These are phyloP conservation scores for Rhizopus sp. DNA, from an alignment of 371 early-diverging fungal species.

Conservation along the genomic window DNA sequence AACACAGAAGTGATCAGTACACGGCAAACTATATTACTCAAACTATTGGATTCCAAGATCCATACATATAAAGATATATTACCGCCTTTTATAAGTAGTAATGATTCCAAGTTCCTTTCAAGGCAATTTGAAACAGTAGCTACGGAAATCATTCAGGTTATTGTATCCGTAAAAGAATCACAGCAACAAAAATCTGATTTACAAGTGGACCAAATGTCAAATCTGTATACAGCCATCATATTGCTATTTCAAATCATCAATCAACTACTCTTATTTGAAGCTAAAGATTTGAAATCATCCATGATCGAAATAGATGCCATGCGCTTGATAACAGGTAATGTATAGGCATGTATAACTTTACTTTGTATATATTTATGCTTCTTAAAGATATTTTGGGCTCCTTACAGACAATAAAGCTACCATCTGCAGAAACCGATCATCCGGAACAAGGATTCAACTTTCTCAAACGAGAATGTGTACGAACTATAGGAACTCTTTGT, in stretches of 20 bases:
- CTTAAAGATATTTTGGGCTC: constrained; percentile 34
- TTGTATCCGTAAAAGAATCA: constrained; percentile 32
- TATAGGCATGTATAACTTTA: background rate
- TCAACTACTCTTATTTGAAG: constrained; percentile 29
- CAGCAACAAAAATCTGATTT: constrained; percentile 12
- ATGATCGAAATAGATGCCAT: constrained; percentile 22
- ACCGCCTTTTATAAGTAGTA: constrained; percentile 24
- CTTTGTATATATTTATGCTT: background rate
- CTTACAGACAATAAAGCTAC: constrained; percentile 29
- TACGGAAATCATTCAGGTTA: constrained; percentile 32
- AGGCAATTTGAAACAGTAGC: constrained; percentile 30
- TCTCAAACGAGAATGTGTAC: constrained; percentile 61
- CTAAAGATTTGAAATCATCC: constrained; percentile 11
- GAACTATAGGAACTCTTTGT: constrained; percentile 51
- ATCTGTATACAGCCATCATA: constrained; percentile 50
- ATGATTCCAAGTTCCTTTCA: constrained; percentile 32
- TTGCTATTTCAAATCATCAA: constrained; percentile 49
- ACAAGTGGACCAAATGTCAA: constrained; percentile 47
- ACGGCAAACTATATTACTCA: constrained; percentile 48
- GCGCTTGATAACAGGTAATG: constrained; percentile 28
- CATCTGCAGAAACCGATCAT: constrained; percentile 32
- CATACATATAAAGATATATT: constrained; percentile 30
- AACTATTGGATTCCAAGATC: constrained; percentile 56
- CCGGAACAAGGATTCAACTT: constrained; percentile 49
- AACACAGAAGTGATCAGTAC: constrained; percentile 23